Conservation (phyloP, 768 basidiomycete species). For the Holtermannia corniformis region DNA sequence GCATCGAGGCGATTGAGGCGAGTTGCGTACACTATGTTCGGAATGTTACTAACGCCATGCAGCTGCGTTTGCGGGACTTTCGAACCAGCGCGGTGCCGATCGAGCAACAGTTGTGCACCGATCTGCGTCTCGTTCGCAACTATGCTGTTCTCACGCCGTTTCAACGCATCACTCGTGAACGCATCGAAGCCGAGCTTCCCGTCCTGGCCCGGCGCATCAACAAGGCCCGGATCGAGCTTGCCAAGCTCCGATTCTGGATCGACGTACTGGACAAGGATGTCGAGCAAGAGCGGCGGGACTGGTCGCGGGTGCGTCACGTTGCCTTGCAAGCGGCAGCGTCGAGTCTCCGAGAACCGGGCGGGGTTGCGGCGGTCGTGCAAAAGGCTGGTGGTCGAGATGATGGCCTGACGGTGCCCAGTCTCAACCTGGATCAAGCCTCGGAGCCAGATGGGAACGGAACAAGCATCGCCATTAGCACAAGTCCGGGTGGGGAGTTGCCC, state of each 20-base stretch:
- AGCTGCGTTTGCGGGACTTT: constrained; percentile 56
- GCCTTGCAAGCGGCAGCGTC: constrained; percentile 66
- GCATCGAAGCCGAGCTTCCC: constrained; percentile 56
- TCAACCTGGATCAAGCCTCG: constrained; percentile 25
- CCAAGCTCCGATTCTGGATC: constrained; percentile 64
- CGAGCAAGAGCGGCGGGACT: constrained; percentile 56
- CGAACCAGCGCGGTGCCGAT: constrained; percentile 51
- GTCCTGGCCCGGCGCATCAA: constrained; percentile 57
- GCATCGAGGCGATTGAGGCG: constrained; percentile 26
- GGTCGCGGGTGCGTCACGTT: constrained; percentile 57
- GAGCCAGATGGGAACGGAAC: neutral
- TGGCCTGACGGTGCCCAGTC: neutral
- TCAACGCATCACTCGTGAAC: constrained; percentile 69
- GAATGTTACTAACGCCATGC: constrained; percentile 40
- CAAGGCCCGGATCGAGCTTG: constrained; percentile 60
- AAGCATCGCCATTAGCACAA: constrained; percentile 1
- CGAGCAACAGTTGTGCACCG: constrained; percentile 55
- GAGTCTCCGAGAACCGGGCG: constrained; percentile 45
- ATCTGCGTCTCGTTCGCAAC: constrained; percentile 67
- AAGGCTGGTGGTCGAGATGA: constrained; percentile 24
- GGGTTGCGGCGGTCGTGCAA: neutral
- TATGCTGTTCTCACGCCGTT: constrained; percentile 80
- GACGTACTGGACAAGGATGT: constrained; percentile 66
- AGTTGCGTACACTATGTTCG: constrained; percentile 6
- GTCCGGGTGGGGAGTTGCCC: neutral